Percentiles rank a stretch among this genome's conserved stretches.
These are phyloP conservation scores for Trichoderma harzianum DNA, from an alignment of 2,329 filamentous ascomycete species.

Conservation along the genomic window DNA sequence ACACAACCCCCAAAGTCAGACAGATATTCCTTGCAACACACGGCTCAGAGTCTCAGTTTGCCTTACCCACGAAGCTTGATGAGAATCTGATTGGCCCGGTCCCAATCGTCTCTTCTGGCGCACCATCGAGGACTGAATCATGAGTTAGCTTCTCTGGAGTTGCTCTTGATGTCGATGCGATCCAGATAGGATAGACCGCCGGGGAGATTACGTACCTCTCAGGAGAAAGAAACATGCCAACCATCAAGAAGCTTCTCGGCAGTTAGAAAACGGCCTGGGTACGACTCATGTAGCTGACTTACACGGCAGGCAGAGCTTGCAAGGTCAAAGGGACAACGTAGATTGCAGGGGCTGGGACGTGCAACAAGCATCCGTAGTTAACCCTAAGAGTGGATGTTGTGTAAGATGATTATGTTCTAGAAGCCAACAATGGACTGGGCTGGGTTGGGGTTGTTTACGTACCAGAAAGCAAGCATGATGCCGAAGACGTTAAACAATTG, in stretches of 20 bases:
- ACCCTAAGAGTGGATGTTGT: conserved; percentile 41
- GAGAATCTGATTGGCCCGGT: conserved; percentile 56
- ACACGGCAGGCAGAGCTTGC: conserved; percentile 61
- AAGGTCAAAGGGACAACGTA: conserved; percentile 63
- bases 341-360: conserved; percentile 44
- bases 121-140: conserved; percentile 61
- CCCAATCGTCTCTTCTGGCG: conserved; percentile 65
- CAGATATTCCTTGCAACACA: not conserved
- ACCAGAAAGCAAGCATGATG: conserved; percentile 43
- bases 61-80: conserved; percentile 44
- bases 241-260: conserved; percentile 44
- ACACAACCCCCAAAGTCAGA: not conserved
- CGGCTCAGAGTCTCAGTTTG: not conserved
- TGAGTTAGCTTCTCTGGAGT: conserved; percentile 8
- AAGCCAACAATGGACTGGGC: not conserved
- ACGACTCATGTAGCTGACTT: conserved; percentile 20
- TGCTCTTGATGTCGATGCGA: not conserved
- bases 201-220: conserved; percentile 35
- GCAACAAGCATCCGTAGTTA: conserved; percentile 51
- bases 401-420: conserved; percentile 16
- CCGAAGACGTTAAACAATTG: conserved; percentile 48
- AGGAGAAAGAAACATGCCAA: conserved; percentile 58
- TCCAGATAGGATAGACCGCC: not conserved
- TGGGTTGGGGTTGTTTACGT: conserved; percentile 26
- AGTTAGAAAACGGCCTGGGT: conserved; percentile 2